Evolutionary conservation across 2,329 filamentous ascomycete species (phyloP), one percentile per base, ranked within the genome.

Genomic region (Dactylellina cionopaga): DNA sequence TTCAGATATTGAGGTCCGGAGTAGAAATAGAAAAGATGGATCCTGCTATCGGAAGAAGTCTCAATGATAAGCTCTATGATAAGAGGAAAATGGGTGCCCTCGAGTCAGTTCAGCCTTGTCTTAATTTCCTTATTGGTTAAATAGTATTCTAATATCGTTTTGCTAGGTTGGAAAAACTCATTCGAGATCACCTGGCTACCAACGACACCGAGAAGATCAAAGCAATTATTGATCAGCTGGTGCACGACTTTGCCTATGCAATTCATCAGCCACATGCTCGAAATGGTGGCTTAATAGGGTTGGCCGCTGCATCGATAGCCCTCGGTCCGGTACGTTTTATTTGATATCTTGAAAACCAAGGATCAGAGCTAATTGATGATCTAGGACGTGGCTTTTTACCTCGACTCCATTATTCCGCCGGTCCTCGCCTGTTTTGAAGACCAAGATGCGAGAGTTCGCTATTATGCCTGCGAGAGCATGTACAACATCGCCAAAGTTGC

Each of bases 401-500:
- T 99, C 54, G 89, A 92, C 79, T 90, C 93, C 77, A 98, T 99
- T 77, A 94, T 99, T 0, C 94, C 94, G 46, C 96, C 96, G 2
- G 95, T 99, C 3, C 86, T 99, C 46, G 95, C 95, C 56, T 99
- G 96, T 83, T 99, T 99, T 81, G 92, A 91, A 66, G 96, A 99
- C 77, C 95, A 98, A 83, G 95, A 99, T 89, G 93, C 95, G 25
- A 65, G 95, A 68, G 95, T 98, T 29, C 88, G 95, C 75, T 99
- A 99, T 81, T 99, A 99, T 82, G 95, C 95, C 22, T 99, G 95
- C 82, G 95, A 99, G 83, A 96, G 93, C 81, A 99, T 99, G 95
- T 99, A 99, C 83, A 99, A 99, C 81, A 99, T 99, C 79, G 93
- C 95, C 79, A 99, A 99, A 82, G 95, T 99, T 49, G 95, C 94